Conservation (phyloP, 768 basidiomycete genomes). For the Mycena amicta region DNA sequence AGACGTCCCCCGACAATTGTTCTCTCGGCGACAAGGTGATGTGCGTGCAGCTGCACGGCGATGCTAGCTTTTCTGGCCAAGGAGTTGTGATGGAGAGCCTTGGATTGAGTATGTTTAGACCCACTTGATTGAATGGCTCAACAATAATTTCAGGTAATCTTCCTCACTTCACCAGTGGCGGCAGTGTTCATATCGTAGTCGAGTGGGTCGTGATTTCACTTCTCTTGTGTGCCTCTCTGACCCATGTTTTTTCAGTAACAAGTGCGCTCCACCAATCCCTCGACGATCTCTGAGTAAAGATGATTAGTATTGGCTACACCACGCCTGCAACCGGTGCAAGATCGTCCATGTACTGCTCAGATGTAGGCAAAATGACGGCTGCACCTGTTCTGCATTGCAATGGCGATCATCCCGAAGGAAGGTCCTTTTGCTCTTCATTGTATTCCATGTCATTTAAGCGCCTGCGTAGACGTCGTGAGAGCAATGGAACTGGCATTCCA, state of each 20-base stretch:
- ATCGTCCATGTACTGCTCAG: slow-evolving; percentile 86
- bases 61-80: slow-evolving; percentile 90
- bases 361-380: slow-evolving; percentile 88
- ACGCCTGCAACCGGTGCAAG: slow-evolving; percentile 84
- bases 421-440: slow-evolving; percentile 12
- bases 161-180: slow-evolving; percentile 90
- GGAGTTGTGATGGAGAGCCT: slow-evolving; percentile 89
- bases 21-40: slow-evolving; percentile 71
- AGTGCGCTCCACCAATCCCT: slow-evolving; percentile 37
- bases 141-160: slow-evolving; percentile 61
- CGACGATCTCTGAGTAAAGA: slow-evolving; percentile 1
- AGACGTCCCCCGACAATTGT: slow-evolving; percentile 57
- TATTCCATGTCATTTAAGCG: neutral
- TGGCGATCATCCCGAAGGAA: slow-evolving; percentile 87
- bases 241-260: slow-evolving; percentile 65
- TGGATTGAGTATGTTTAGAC: slow-evolving; percentile 64
- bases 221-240: too few species aligned
- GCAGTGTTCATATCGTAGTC: slow-evolving; percentile 88
- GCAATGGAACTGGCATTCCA: slow-evolving; percentile 88
- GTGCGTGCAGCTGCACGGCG: slow-evolving; percentile 90
- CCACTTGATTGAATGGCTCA: neutral
- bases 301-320: slow-evolving; percentile 84
- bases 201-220: too few species aligned
- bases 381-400: slow-evolving; percentile 90
- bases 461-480: slow-evolving; percentile 67